Conservation (phyloP, 805 yeast genomes). For the Priceomyces carsonii region DNA sequence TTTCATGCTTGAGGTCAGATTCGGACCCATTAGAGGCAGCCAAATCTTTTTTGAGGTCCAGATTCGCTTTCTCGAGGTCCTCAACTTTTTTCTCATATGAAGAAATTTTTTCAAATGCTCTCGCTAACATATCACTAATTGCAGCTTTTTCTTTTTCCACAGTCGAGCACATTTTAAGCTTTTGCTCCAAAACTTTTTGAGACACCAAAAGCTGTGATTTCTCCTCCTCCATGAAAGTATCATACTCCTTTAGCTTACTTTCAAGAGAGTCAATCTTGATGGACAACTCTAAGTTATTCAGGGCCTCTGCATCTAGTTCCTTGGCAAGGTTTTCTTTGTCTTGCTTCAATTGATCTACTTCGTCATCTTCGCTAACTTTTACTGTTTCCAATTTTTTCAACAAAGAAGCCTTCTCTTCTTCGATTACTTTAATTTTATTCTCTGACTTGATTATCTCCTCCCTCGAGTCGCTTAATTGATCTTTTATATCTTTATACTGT, state of each 20-base stretch:
- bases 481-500: not conserved
- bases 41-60: conserved; percentile 4
- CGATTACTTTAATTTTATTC: conserved; percentile 21
- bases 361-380: conserved; percentile 9
- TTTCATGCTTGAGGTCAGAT: not conserved
- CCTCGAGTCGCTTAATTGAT: conserved; percentile 17
- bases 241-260: conserved; percentile 1
- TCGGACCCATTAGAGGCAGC: not conserved
- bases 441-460: conserved; percentile 19
- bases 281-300: conserved; percentile 4
- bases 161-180: conserved; percentile 2
- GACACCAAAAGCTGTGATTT: conserved; percentile 6
- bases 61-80: conserved; percentile 2
- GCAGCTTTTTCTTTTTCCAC: conserved; percentile 6
- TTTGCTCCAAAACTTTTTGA: conserved; percentile 6
- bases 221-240: conserved; percentile 4
- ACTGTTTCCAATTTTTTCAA: conserved; percentile 23
- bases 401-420: conserved; percentile 16
- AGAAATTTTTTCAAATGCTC: conserved; percentile 4
- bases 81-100: conserved; percentile 4
- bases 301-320: conserved; percentile 4
- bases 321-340: conserved; percentile 3
- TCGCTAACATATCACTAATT: conserved; percentile 5
- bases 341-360: conserved; percentile 5
- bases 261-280: conserved; percentile 3